phyloP scores from a whole-genome alignment of 257 asterid genomes.

The Solanum etuberosum region DNA sequence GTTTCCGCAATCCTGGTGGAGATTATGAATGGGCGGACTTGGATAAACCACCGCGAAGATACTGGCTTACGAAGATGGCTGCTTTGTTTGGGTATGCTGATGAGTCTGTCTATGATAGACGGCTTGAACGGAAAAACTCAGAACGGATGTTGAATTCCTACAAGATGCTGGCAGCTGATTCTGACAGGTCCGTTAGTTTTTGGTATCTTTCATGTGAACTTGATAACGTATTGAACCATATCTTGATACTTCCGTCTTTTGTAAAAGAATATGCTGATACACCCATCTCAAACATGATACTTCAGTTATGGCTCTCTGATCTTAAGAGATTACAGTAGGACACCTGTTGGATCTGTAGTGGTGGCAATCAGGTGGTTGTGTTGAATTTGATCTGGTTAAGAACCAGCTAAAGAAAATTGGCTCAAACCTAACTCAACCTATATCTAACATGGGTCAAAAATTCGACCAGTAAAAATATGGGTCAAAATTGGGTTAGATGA shows the following conservation, averaged over 20 bases:
- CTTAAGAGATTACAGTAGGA: background rate
- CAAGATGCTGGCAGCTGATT: conserved; percentile 17
- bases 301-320: background rate
- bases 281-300: background rate
- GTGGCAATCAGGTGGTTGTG: background rate
- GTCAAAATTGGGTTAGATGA: background rate
- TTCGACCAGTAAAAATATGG: background rate
- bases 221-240: background rate
- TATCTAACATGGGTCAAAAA: background rate
- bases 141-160: conserved; percentile 21
- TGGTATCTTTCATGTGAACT: background rate
- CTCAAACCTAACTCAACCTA: background rate
- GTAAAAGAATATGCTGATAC: background rate
- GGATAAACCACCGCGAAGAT: conserved; percentile 88
- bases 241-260: background rate
- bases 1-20: conserved; percentile 91
- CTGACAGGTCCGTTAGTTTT: conserved; percentile 29
- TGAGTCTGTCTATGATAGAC: conserved; percentile 27
- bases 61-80: conserved; percentile 71
- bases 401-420: background rate
- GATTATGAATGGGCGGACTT: conserved; percentile 99
- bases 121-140: conserved; percentile 30
- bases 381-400: background rate
- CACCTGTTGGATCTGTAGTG: background rate
- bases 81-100: conserved; percentile 72